Base-by-base conservation (phyloP, 2,329 filamentous ascomycete genomes). In the Thermothelomyces thermophilus region DNA sequence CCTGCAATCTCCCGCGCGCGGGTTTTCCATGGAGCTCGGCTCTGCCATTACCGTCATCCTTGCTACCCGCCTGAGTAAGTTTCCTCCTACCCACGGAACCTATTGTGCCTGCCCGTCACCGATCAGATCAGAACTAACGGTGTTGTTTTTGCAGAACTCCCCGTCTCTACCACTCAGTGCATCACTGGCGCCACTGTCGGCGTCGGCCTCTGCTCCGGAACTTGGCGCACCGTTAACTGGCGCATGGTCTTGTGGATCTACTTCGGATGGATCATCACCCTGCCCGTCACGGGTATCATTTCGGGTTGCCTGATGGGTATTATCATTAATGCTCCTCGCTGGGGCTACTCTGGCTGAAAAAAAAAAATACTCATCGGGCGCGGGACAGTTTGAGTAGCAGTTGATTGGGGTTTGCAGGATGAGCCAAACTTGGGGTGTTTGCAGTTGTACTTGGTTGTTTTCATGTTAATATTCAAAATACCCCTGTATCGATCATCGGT, bases 161-260 rank as follows among this genome's bases (percentile, higher is more conserved):
- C 81, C 2, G 73, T 84, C 28, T 83, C 79, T 2, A 84, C 81
- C 1, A 82, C 80, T 0, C 80, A 83, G 67, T 84, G 80, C 63
- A 81, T 82, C 58, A 79, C 74, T 36, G 79, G 79, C 41, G 75
- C 79, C 36, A 82, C 78, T 17, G 79, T 83, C 40, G 79, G 79
- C 52, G 79, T 83, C 43, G 80, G 78, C 51, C 72, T 83, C 16
- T 81, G 77, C 66, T 79, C 77, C 41, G 79, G 79, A 22, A 73
- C 73, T 40, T 74, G 72, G 70, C 71, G 73, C 41, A 74, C 77
- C 24, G 77, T 83, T 59, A 83, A 83, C 68, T 83, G 77, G 76
- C 73, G 77, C 52, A 79, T 80, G 72, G 74, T 82, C 5, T 73
- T 67, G 5, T 79, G 77, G 70, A 77, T 82, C 57, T 79, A 80